A percentile compares a stretch with the other conserved stretches of the same genome.
phyloP scores from a whole-genome alignment of 2,329 filamentous ascomycete genomes.

The Madurella fahalii region DNA sequence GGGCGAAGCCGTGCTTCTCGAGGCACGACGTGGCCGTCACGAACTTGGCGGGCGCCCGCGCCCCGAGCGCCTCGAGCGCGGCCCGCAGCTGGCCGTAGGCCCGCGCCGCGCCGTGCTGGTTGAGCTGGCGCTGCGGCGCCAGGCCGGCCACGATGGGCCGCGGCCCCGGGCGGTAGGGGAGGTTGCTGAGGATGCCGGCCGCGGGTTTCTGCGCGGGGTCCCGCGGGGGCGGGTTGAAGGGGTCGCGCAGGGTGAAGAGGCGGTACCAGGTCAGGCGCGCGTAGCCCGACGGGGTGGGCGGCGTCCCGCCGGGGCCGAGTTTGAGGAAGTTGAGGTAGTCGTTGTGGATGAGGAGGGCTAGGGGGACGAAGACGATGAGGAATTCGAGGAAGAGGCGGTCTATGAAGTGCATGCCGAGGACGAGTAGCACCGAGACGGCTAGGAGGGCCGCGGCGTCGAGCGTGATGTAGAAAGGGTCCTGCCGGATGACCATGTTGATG shows the following conservation, averaged over 20 bases:
- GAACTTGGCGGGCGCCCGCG: constrained; percentile 43
- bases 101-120: constrained; percentile 55
- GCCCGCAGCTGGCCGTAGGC: constrained; percentile 54
- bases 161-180: constrained; percentile 59
- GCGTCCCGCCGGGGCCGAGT: constrained; percentile 77
- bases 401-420: constrained; percentile 50
- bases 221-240: constrained; percentile 56
- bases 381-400: constrained; percentile 45
- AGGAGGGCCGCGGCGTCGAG: constrained; percentile 49
- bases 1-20: constrained; percentile 74
- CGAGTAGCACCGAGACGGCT: constrained; percentile 41
- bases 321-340: constrained; percentile 74
- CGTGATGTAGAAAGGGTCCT: constrained; percentile 50
- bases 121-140: constrained; percentile 74
- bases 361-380: constrained; percentile 47
- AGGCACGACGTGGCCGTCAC: constrained; percentile 68
- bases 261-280: constrained; percentile 68
- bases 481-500: constrained; percentile 43
- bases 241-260: constrained; percentile 66
- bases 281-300: constrained; percentile 69
- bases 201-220: constrained; percentile 50
- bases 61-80: constrained; percentile 50
- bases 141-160: constrained; percentile 70
- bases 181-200: constrained; percentile 53
- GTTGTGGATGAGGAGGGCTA: constrained; percentile 53